Conservation (phyloP, 2,329 filamentous ascomycete species). For the Teratosphaeria nubilosa region DNA sequence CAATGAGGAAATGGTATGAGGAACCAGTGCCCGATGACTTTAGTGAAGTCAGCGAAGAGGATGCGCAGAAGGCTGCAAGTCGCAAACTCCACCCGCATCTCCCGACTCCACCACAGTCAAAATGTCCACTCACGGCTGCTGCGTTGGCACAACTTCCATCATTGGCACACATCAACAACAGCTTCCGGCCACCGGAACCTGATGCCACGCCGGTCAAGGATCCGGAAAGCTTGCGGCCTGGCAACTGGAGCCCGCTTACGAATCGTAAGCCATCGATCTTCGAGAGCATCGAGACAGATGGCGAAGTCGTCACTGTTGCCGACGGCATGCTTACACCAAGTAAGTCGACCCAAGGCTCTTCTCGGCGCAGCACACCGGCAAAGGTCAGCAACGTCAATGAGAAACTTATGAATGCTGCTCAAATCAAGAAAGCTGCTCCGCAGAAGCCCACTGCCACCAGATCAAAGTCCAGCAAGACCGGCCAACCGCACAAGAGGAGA, state of each 20-base stretch:
- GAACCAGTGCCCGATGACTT: constrained; percentile 26
- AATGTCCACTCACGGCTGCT: constrained; percentile 8
- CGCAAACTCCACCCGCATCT: constrained; percentile 19
- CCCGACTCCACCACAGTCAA: constrained; percentile 2
- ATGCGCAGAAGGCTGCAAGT: constrained; percentile 30
- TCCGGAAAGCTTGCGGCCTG: constrained; percentile 10
- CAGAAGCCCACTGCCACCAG: constrained; percentile 7
- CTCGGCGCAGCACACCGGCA: constrained; percentile 12
- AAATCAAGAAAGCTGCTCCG: constrained; percentile 2
- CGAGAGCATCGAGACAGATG: constrained; percentile 18
- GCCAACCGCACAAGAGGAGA: constrained; percentile 13
- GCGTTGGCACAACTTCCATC: constrained; percentile 11
- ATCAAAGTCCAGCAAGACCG: constrained; percentile 3
- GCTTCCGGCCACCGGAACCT: constrained; percentile 18
- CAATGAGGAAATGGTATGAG: constrained; percentile 50
- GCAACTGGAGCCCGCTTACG: constrained; percentile 11
- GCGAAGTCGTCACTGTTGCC: constrained; percentile 15
- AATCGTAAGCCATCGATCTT: constrained; percentile 12
- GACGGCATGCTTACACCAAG: constrained; percentile 24
- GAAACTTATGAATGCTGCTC: constrained; percentile 10
- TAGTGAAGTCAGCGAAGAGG: constrained; percentile 37
- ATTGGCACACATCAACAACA: constrained; percentile 20
- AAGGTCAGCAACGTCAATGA: constrained; percentile 10
- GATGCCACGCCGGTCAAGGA: constrained; percentile 13
- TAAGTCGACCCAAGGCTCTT: constrained; percentile 12